A percentile compares a stretch with the other conserved stretches of the same genome.
Conservation (phyloP, 805 yeast species). For the Middelhovenomyces tepae region DNA sequence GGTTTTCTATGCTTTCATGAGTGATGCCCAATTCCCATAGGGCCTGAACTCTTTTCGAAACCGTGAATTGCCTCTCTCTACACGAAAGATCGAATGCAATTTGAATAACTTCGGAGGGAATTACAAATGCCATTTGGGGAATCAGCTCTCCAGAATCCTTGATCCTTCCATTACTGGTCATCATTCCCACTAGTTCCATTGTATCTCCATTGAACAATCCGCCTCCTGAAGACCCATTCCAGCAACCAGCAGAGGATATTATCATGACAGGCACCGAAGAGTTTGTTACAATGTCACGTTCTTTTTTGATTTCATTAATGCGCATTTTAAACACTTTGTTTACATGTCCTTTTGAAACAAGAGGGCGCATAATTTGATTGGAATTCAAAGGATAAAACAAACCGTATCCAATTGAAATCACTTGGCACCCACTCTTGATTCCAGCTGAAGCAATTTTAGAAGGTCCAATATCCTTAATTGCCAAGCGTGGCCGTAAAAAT, state of each 20-base stretch:
- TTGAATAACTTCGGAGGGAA: constrained; percentile 22
- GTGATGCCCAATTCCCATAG: constrained; percentile 17
- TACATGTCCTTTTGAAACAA: constrained; percentile 24
- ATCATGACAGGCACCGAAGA: constrained; percentile 18
- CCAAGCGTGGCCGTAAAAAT: constrained; percentile 15
- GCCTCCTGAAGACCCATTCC: constrained; percentile 34
- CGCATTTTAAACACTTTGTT: constrained; percentile 15
- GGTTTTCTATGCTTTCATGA: constrained; percentile 11
- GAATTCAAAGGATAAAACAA: constrained; percentile 22
- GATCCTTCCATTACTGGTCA: constrained; percentile 30
- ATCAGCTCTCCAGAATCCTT: constrained; percentile 25
- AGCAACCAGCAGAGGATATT: constrained; percentile 28
- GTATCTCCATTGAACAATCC: constrained; percentile 19
- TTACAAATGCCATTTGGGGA: constrained; percentile 29
- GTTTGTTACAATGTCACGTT: not conserved
- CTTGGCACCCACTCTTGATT: constrained; percentile 16
- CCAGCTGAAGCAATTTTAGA: constrained; percentile 12
- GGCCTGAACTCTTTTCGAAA: constrained; percentile 9
- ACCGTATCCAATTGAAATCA: constrained; percentile 28
- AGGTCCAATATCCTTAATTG: constrained; percentile 13
- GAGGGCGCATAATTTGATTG: constrained; percentile 18
- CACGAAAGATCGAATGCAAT: constrained; percentile 15
- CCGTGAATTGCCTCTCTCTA: constrained; percentile 6
- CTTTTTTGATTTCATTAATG: constrained; percentile 5
- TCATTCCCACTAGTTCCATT: constrained; percentile 26